These are phyloP conservation scores for Pichia occidentalis DNA, from an alignment of 805 yeast genomes.

Conservation along the genomic window DNA sequence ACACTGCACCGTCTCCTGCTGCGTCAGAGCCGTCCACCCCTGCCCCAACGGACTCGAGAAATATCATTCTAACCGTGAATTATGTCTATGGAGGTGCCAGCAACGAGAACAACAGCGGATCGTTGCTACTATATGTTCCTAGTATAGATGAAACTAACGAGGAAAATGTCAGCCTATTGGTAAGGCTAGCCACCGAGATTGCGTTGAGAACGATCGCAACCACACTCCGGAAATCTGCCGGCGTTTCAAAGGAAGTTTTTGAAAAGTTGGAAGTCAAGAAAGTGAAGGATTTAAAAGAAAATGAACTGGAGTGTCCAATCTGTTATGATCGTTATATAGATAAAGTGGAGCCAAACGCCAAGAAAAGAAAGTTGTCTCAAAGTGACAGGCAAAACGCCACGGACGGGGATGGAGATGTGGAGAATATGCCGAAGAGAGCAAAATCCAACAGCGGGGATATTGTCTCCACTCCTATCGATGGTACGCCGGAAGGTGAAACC, in stretches of 20 bases:
- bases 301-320: slow-evolving; percentile 46
- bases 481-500: too few species aligned
- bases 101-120: slow-evolving; percentile 35
- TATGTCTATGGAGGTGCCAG: slow-evolving; percentile 28
- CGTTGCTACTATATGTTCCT: slow-evolving; percentile 60
- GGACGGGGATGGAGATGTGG: slow-evolving; percentile 10
- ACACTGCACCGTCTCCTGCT: too few species aligned
- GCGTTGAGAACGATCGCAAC: slow-evolving; percentile 59
- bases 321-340: slow-evolving; percentile 51
- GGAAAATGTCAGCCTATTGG: slow-evolving; percentile 51
- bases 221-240: slow-evolving; percentile 41
- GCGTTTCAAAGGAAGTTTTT: slow-evolving; percentile 48
- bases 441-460: too few species aligned
- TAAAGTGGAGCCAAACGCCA: slow-evolving; percentile 11
- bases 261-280: slow-evolving; percentile 39
- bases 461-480: too few species aligned
- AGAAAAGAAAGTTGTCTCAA: too few species aligned
- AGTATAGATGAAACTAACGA: slow-evolving; percentile 55
- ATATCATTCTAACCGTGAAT: slow-evolving; percentile 36
- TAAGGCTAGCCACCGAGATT: slow-evolving; percentile 61
- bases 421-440: too few species aligned
- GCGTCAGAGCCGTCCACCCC: too few species aligned
- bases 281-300: slow-evolving; percentile 24
- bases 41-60: slow-evolving; percentile 32
- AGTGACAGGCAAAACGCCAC: slow-evolving; percentile 7